Evolutionary conservation across 2,329 filamentous ascomycete genomes (phyloP), one percentile per base, ranked within the genome.

Genomic region (Aureobasidium sp.): DNA sequence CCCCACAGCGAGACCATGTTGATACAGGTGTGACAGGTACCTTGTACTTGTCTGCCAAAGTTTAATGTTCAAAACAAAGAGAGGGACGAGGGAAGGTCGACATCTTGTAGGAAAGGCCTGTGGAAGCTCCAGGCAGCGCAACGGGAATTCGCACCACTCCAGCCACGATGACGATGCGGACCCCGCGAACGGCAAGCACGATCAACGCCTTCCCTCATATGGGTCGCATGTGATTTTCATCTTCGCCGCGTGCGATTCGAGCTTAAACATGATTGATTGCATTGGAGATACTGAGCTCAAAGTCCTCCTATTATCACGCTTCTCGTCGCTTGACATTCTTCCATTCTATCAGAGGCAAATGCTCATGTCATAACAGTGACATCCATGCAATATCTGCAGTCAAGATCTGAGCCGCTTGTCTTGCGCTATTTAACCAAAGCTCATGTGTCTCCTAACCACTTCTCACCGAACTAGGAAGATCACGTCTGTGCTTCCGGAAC

Each of bases 1-100:
- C 80, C 80, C 82, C 83, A 85, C 63, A 85, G 75, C 62, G 79
- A 81, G 48, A 78, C 75, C 80, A 82, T 82, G 7, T 57, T 75
- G 36, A 14, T 36, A 49, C 44, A 41, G 44, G n/a, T 42, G 61
- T 25, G 47, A 61, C 42, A 52, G 58, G 58, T 61, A 61, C 58
- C 37, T 61, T 25, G 56, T 59, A 59, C 56, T 59, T 59, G 56
- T 34, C 45, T 31, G 34, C 41, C 7, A 22, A 49, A 58, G 44
- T 39, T 52, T 51, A 36, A 36, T 61, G 22, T 25, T 15, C 34
- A 34, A n/a, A 61, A 39, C 22, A 61, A 42, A 29, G n/a, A 17
- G 37, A 61, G 36, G 27, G 49, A 59, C 36, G 53, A 56, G 48
- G 55, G 27, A 61, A 27, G 62, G 37, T 49, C 45, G 17, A 63